Base-by-base conservation (phyloP, 2,329 filamentous ascomycete species). In the Rutstroemia sp. region DNA sequence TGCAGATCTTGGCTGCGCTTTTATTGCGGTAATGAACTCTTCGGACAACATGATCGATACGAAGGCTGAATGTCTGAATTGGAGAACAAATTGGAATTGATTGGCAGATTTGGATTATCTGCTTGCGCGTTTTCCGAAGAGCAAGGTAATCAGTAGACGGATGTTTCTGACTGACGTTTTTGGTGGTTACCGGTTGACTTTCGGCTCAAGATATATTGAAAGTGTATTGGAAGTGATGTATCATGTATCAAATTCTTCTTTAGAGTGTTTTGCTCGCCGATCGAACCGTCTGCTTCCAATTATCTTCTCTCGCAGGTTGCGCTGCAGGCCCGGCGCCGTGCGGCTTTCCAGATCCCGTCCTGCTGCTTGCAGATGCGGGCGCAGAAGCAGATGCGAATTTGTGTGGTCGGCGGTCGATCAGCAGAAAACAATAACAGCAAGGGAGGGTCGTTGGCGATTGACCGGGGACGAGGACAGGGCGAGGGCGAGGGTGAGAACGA, bases 11-110 rank as follows among this genome's bases (percentile, higher is more conserved):
- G 78, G 81, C 47, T 78, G 76, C 23, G 82, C 82, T 55, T 76
- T 76, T 59, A 84, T 75, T 51, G 82, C 75, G 38, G 80, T 79
- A 61, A 84, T 75, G 67, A 85, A 82, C 58, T 78, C 76, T 67
- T 86, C 82, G 21, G 79, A 77, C 53, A 84, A 67, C 82, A 85
- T 85, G 53, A 47, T 56, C 39, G n/a, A 12, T 12, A 10, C 14
- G 16, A 14, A 8, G 16, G 3, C 16, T 6, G 44, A 25, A 23
- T 45, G 17, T 17, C 9, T 10, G 12, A 17, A 39, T 9, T 6
- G 5, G 23, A 23, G 14, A 47, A 25, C 27, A 12, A 23, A 47
- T 4, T 21, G n/a, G 2, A 14, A 47, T 25, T 16, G 19, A 16
- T 25, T n/a, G 45, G 19, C 21, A 2, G 16, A 21, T 25, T 47